A percentile compares a stretch with the other conserved stretches of the same genome.
Evolutionary conservation across 2,329 filamentous ascomycete genomes (phyloP).

Genomic region (Fusarium sp.): DNA sequence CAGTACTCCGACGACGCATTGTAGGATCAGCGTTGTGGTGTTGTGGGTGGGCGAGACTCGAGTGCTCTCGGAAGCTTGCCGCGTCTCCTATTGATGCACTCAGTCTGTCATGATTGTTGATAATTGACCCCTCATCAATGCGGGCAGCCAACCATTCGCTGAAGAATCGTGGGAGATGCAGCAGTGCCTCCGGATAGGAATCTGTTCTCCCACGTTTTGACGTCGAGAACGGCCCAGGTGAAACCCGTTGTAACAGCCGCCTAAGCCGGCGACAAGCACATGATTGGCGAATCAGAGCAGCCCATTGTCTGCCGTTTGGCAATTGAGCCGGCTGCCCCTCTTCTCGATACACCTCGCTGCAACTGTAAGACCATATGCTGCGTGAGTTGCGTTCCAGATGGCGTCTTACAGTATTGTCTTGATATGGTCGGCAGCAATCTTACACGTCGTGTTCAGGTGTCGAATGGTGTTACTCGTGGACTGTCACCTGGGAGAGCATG

Average conservation of each 20-base stretch:
- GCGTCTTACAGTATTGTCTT: constrained; percentile 20
- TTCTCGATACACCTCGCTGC: constrained; percentile 7
- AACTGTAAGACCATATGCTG: constrained; percentile 16
- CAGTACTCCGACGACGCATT: constrained; percentile 13
- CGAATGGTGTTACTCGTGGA: constrained; percentile 15
- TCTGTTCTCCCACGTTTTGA: constrained; percentile 24
- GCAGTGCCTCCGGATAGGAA: constrained; percentile 13
- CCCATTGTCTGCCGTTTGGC: constrained; percentile 13
- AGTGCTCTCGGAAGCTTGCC: not conserved
- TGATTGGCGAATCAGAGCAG: constrained; percentile 27
- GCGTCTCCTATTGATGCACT: constrained; percentile 11
- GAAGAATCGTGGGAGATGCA: constrained; percentile 7
- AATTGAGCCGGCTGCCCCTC: constrained; percentile 22
- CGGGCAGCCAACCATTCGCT: constrained; percentile 6
- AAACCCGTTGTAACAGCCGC: constrained; percentile 31
- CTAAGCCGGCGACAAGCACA: constrained; percentile 14
- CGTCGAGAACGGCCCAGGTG: constrained; percentile 26
- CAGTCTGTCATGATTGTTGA: not conserved
- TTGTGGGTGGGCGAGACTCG: constrained; percentile 15
- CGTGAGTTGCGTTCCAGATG: constrained; percentile 29
- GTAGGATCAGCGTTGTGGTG: constrained; percentile 33
- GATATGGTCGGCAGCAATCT: constrained; percentile 6
- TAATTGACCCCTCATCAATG: not conserved
- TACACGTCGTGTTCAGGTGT: constrained; percentile 17
- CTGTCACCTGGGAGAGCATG: not conserved